Conservation (phyloP, 768 basidiomycete species). For the Myochromella boudieri region DNA sequence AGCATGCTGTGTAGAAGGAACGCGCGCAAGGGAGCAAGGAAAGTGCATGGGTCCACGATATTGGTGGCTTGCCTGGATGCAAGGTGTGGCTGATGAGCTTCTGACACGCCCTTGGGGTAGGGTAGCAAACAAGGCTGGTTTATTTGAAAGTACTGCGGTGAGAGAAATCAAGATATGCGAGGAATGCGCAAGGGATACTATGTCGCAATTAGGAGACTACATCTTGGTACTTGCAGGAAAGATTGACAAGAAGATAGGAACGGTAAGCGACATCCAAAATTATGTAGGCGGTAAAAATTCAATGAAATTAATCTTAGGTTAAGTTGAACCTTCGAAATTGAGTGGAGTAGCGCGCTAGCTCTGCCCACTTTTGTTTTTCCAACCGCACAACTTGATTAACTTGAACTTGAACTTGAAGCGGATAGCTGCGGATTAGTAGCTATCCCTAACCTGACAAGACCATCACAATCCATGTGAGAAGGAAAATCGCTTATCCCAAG, state of each 20-base stretch:
- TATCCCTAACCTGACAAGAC: too few relatives aligned
- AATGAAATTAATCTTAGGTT: neutral
- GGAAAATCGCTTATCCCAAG: too few relatives aligned
- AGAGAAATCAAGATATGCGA: constrained; percentile 24
- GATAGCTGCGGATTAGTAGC: too few relatives aligned
- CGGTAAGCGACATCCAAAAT: constrained; percentile 19
- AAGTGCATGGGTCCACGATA: constrained; percentile 22
- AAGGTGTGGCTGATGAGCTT: constrained; percentile 27
- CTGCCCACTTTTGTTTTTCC: too few relatives aligned
- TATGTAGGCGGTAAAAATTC: neutral
- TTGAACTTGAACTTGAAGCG: too few relatives aligned
- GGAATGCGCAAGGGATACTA: constrained; percentile 23
- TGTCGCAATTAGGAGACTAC: constrained; percentile 30
- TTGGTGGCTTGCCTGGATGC: constrained; percentile 35
- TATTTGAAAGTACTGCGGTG: constrained; percentile 22
- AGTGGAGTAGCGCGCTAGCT: too few relatives aligned
- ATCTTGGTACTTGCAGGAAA: constrained; percentile 29
- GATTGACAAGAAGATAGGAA: constrained; percentile 31
- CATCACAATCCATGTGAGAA: too few relatives aligned
- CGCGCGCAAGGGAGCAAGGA: neutral
- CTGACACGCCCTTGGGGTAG: constrained; percentile 32
- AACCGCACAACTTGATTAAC: too few relatives aligned
- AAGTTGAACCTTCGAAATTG: neutral
- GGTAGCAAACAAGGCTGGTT: constrained; percentile 30
- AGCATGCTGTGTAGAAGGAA: constrained; percentile 20